Percentiles rank a stretch among this genome's conserved stretches.
phyloP scores from a whole-genome alignment of 2,329 filamentous ascomycete species.

The Lecanicillium sp. region DNA sequence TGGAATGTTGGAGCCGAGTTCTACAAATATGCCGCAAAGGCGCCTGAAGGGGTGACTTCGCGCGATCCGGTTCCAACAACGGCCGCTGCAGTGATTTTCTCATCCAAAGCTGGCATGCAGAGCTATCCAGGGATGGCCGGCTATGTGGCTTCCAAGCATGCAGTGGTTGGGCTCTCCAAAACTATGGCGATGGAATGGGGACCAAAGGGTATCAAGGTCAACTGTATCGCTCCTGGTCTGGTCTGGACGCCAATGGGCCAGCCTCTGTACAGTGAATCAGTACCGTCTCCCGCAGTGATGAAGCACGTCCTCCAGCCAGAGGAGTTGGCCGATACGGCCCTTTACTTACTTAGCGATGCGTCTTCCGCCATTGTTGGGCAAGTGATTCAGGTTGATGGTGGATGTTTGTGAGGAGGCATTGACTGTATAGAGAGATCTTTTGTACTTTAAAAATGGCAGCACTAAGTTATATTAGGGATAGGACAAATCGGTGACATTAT shows the following conservation, averaged over 20 bases:
- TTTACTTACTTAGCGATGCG: conserved; percentile 2
- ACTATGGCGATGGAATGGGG: conserved; percentile 4
- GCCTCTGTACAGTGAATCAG: neutral
- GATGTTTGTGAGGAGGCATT: neutral
- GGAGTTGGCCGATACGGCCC: conserved; percentile 4
- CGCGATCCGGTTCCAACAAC: neutral
- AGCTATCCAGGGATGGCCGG: neutral
- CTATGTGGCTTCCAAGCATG: conserved; percentile 5
- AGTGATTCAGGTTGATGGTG: conserved; percentile 2
- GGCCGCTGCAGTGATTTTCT: conserved; percentile 5
- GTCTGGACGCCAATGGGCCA: conserved; percentile 37
- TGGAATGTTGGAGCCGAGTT: conserved; percentile 7
- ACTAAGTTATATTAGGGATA: too few relatives aligned
- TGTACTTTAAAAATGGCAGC: too few relatives aligned
- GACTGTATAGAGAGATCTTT: too few relatives aligned
- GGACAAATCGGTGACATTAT: too few relatives aligned
- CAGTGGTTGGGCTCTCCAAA: conserved; percentile 3
- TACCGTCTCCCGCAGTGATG: neutral
- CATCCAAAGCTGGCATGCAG: conserved; percentile 2
- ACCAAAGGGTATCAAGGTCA: conserved; percentile 22
- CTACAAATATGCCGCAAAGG: neutral
- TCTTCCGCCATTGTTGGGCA: conserved; percentile 4
- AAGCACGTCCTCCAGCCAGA: neutral
- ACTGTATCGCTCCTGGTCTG: conserved; percentile 59
- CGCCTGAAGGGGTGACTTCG: neutral